Evolutionary conservation across 2,329 filamentous ascomycete genomes (phyloP).

Genomic region (Cyclaneusma minus): DNA sequence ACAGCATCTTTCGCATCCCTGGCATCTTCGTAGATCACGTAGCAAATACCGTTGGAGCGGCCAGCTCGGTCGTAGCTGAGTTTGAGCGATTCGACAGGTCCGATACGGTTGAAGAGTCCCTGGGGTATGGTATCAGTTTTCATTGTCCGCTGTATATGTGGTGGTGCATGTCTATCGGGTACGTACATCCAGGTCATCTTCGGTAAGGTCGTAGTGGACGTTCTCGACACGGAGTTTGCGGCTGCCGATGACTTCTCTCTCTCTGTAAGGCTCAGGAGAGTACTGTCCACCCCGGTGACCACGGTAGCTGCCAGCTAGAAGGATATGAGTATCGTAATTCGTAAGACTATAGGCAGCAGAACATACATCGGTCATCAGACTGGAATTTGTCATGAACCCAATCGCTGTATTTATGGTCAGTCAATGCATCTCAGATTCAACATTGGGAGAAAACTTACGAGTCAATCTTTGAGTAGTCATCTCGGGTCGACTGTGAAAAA

Average conservation of each 20-base stretch:
- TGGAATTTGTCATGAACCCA: slow-evolving; percentile 90
- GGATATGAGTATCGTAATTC: not conserved
- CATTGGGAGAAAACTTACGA: slow-evolving; percentile 33
- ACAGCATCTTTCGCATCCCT: slow-evolving; percentile 63
- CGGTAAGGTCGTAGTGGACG: slow-evolving; percentile 79
- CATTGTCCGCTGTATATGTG: slow-evolving; percentile 2
- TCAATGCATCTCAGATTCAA: slow-evolving; percentile 2
- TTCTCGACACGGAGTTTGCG: slow-evolving; percentile 75
- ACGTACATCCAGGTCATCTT: slow-evolving; percentile 64
- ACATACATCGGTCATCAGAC: slow-evolving; percentile 54
- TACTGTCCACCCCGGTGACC: too few relatives aligned
- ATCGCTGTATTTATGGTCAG: slow-evolving; percentile 38
- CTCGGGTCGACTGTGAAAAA: slow-evolving; percentile 41
- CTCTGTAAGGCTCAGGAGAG: slow-evolving; percentile 27
- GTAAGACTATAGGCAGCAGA: not conserved
- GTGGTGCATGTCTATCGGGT: not conserved
- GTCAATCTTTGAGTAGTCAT: slow-evolving; percentile 51
- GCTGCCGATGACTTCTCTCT: slow-evolving; percentile 38
- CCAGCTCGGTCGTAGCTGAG: slow-evolving; percentile 78
- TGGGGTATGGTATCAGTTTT: slow-evolving; percentile 21
- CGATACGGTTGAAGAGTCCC: slow-evolving; percentile 71
- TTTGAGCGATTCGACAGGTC: slow-evolving; percentile 50
- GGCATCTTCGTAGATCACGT: slow-evolving; percentile 59
- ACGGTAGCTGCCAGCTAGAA: slow-evolving; percentile 7
- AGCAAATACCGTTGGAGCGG: slow-evolving; percentile 73